Percentiles rank a stretch among this genome's conserved stretches.
phyloP scores from a whole-genome alignment of 441 rosid species.

The Populus hybrid region DNA sequence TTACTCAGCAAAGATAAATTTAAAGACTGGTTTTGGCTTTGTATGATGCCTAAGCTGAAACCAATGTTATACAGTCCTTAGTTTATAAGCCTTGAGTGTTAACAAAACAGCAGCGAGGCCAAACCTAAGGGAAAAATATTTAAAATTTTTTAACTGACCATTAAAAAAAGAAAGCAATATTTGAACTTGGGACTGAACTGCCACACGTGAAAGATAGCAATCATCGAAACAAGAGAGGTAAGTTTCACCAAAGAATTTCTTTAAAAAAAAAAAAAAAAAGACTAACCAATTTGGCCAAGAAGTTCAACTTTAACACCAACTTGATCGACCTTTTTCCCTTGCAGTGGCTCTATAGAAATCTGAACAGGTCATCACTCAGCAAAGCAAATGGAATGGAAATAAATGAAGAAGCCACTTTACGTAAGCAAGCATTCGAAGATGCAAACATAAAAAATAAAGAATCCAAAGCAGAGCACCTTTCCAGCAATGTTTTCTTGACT shows the following conservation, averaged over 20 bases:
- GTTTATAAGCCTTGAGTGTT: background rate
- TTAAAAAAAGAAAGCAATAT: background rate
- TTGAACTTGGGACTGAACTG: background rate
- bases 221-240: background rate
- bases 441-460: background rate
- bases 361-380: slow-evolving; percentile 16
- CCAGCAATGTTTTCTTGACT: slow-evolving; percentile 95
- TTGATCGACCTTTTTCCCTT: slow-evolving; percentile 94
- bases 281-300: slow-evolving; percentile 86
- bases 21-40: background rate
- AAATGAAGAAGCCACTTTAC: background rate
- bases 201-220: background rate
- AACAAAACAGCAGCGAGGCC: background rate
- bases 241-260: background rate
- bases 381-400: background rate
- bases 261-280: slow-evolving; percentile 14
- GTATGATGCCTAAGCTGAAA: background rate
- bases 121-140: background rate
- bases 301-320: slow-evolving; percentile 94
- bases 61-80: background rate
- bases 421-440: background rate
- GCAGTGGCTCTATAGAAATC: slow-evolving; percentile 81
- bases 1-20: background rate
- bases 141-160: background rate
- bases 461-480: slow-evolving; percentile 46